Evolutionary conservation across 768 basidiomycete species (phyloP), one percentile per base, ranked within the genome.

Genomic region (Tephrocybe sp.): DNA sequence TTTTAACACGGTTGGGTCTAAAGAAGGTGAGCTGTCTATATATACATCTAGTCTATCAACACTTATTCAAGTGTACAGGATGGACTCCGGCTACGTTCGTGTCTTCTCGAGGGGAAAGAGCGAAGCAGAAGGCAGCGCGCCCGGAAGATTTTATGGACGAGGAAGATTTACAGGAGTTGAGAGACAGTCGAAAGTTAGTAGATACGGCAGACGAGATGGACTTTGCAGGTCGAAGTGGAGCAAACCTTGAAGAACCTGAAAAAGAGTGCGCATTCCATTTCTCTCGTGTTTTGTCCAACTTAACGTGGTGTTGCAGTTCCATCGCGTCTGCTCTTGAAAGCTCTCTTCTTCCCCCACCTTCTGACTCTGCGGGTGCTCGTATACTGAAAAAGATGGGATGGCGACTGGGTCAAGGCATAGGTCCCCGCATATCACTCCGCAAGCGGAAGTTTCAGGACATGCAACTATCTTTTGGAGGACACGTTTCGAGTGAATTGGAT

Each of bases 61-160:
- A 36, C 28, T 12, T 12, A 12, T 30, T 30, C 34, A 7, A 18
- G 5, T 24, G n/a, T 58, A 3, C 30, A 97, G 95, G 96, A 84
- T 99, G 95, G 94, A 68, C 92, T 7, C 97, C 97, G 0, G 80
- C 88, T 28, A 90, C 91, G 2, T 99, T 98, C 68, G 85, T 90
- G 12, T 98, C 96, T 0, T 97, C 95, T 6, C 81, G 94, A 26
- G 68, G 65, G 24, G 88, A 90, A 38, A 82, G 94, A 42, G 82
- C 82, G 40, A 86, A 86, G 65, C 68, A 79, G 58, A 76, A 80
- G 59, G 70, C 68, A 2, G 69, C 77, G n/a, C 77, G 78, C 26
- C 87, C 93, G 0, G 92, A 96, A 68, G 93, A 97, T 65, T 98
- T 92, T 65, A 98, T 99, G 97, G 97, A 99, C 70, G 97, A 98